phyloP scores from a whole-genome alignment of 176 grass and related monocot species.

The Avena eriantha region DNA sequence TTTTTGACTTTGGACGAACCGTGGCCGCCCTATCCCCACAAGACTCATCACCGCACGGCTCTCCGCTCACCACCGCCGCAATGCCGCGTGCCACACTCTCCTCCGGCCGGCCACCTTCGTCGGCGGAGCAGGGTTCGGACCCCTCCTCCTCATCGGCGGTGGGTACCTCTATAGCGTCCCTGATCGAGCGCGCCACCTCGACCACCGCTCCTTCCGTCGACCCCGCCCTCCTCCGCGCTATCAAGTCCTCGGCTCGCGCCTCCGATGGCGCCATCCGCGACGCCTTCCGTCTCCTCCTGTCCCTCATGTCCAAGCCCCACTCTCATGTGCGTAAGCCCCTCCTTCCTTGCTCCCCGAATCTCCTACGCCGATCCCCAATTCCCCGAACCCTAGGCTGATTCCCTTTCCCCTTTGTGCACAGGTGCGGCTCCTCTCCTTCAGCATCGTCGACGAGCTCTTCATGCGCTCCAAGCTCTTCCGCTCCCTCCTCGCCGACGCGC shows the following conservation, averaged over 20 bases:
- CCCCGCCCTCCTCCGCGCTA: conserved; percentile 67
- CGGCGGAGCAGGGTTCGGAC: neutral
- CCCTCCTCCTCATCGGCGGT: neutral
- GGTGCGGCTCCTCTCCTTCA: conserved; percentile 80
- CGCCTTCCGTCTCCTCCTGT: conserved; percentile 61
- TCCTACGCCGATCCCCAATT: neutral
- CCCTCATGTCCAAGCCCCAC: conserved; percentile 85
- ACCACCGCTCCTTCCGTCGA: conserved; percentile 71
- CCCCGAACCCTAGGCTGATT: conserved; percentile 36
- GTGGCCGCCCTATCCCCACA: neutral
- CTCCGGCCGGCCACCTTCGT: neutral
- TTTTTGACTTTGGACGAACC: neutral
- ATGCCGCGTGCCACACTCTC: conserved; percentile 38
- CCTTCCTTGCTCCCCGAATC: neutral
- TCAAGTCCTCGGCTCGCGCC: conserved; percentile 74
- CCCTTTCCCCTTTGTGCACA: conserved; percentile 18
- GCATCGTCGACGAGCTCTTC: conserved; percentile 86
- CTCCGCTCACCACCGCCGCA: neutral
- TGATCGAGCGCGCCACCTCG: conserved; percentile 84
- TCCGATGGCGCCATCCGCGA: conserved; percentile 62
- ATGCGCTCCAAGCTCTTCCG: conserved; percentile 91
- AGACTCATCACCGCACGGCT: neutral
- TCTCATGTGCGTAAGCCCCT: conserved; percentile 58
- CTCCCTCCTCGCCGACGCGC: conserved; percentile 55
- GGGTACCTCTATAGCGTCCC: conserved; percentile 43